These are phyloP conservation scores for Lyophyllum atratum DNA, from an alignment of 768 basidiomycete genomes.

Conservation along the genomic window DNA sequence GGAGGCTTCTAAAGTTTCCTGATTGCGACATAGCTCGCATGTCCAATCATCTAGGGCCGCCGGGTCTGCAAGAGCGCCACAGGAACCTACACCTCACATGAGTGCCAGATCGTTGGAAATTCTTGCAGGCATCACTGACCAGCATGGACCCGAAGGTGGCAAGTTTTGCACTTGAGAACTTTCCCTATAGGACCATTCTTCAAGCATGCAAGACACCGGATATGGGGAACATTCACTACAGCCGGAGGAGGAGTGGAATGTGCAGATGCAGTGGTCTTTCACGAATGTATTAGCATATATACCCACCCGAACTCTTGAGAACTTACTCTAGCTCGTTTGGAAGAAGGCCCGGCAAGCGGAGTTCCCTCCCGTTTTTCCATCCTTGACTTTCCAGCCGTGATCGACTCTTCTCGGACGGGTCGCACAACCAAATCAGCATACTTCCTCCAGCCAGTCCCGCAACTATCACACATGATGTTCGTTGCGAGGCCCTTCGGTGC, in stretches of 20 bases:
- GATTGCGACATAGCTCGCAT: constrained; percentile 88
- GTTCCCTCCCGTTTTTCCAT: constrained; percentile 67
- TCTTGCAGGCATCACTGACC: constrained; percentile 43
- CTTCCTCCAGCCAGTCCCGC: constrained; percentile 89
- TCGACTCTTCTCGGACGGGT: constrained; percentile 66
- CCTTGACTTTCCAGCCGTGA: constrained; percentile 53
- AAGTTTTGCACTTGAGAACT: constrained; percentile 81
- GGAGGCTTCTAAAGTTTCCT: constrained; percentile 79
- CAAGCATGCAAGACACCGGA: constrained; percentile 75
- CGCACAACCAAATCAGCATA: constrained; percentile 87
- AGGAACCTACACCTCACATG: constrained; percentile 49
- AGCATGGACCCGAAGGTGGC: constrained; percentile 78
- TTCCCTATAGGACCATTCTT: constrained; percentile 75
- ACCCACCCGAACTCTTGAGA: neutral
- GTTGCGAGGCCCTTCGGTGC: constrained; percentile 85
- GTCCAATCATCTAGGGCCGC: constrained; percentile 72
- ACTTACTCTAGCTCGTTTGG: constrained; percentile 48
- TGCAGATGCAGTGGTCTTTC: constrained; percentile 48
- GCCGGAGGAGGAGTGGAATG: constrained; percentile 70
- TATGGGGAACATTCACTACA: constrained; percentile 52
- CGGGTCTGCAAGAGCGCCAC: constrained; percentile 70
- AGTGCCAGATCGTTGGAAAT: neutral
- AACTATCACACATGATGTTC: constrained; percentile 79
- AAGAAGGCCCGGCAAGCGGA: constrained; percentile 43
- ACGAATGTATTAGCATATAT: neutral